These are phyloP conservation scores for Helicocarpus griseus DNA, from an alignment of 2,329 filamentous ascomycete genomes.

Conservation along the genomic window DNA sequence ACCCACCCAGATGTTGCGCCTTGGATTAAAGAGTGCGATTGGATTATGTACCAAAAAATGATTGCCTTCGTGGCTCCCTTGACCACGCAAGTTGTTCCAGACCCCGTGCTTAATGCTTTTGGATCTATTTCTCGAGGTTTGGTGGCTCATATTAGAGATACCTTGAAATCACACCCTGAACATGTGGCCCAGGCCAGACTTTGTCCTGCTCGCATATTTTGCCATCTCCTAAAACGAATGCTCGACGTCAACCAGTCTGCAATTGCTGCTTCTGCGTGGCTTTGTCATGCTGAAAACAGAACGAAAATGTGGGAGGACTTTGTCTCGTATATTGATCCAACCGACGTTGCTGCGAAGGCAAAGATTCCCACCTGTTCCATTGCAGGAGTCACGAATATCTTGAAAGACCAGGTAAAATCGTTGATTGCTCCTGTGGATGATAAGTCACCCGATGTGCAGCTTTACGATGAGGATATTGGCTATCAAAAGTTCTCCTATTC, in stretches of 20 bases:
- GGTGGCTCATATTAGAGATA: slow-evolving; percentile 70
- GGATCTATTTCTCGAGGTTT: slow-evolving; percentile 76
- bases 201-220: slow-evolving; percentile 79
- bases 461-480: slow-evolving; percentile 23
- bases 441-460: slow-evolving; percentile 23
- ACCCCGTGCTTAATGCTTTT: slow-evolving; percentile 75
- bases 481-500: slow-evolving; percentile 29
- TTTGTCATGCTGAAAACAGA: slow-evolving; percentile 78
- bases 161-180: slow-evolving; percentile 72
- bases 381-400: slow-evolving; percentile 25
- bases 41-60: slow-evolving; percentile 94
- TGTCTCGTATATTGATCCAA: slow-evolving; percentile 29
- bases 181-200: slow-evolving; percentile 84
- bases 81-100: slow-evolving; percentile 82
- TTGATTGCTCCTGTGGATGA: slow-evolving; percentile 33
- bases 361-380: slow-evolving; percentile 32
- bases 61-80: slow-evolving; percentile 83
- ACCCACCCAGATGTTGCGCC: slow-evolving; percentile 68
- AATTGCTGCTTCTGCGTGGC: slow-evolving; percentile 85
- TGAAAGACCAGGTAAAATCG: slow-evolving; percentile 36
- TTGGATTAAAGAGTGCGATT: slow-evolving; percentile 95
- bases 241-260: slow-evolving; percentile 87
- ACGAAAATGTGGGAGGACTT: slow-evolving; percentile 95
- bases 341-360: slow-evolving; percentile 31
- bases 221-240: slow-evolving; percentile 73